Conservation (phyloP, 2,329 filamentous ascomycete genomes). For the Dothistroma septosporum region DNA sequence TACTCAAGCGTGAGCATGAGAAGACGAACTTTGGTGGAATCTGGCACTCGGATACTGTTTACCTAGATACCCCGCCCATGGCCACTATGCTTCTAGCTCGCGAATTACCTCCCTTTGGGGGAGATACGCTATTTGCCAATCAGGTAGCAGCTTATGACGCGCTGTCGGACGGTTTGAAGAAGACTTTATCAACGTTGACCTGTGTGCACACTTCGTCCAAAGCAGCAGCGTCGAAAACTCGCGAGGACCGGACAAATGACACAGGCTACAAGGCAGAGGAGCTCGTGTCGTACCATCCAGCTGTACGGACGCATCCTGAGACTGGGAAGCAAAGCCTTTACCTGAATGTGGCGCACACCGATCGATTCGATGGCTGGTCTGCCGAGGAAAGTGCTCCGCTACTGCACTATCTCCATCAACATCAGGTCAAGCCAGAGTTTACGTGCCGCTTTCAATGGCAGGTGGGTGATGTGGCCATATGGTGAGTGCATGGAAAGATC, state of each 20-base stretch:
- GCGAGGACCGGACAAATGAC: slow-evolving; percentile 49
- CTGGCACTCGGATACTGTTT: slow-evolving; percentile 27
- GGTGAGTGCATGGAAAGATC: neutral
- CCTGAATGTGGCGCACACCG: slow-evolving; percentile 78
- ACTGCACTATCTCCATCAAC: slow-evolving; percentile 69
- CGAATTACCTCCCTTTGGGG: slow-evolving; percentile 48
- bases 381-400: slow-evolving; percentile 76
- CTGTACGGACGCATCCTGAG: slow-evolving; percentile 71
- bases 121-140: slow-evolving; percentile 79
- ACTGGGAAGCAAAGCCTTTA: slow-evolving; percentile 78
- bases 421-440: slow-evolving; percentile 67
- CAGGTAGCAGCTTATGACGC: slow-evolving; percentile 74
- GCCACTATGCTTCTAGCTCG: slow-evolving; percentile 21
- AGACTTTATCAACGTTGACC: slow-evolving; percentile 60
- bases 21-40: slow-evolving; percentile 27
- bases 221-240: slow-evolving; percentile 39
- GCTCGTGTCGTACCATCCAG: slow-evolving; percentile 59
- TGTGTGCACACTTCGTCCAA: slow-evolving; percentile 71
- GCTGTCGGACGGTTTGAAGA: slow-evolving; percentile 73
- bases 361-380: slow-evolving; percentile 74
- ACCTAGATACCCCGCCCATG: slow-evolving; percentile 24
- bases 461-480: neutral
- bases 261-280: slow-evolving; percentile 68
- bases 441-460: slow-evolving; percentile 67
- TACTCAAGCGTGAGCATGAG: slow-evolving; percentile 24